Conservation (phyloP, 306 rosid genomes). For the Gastrolobium bilobum region DNA sequence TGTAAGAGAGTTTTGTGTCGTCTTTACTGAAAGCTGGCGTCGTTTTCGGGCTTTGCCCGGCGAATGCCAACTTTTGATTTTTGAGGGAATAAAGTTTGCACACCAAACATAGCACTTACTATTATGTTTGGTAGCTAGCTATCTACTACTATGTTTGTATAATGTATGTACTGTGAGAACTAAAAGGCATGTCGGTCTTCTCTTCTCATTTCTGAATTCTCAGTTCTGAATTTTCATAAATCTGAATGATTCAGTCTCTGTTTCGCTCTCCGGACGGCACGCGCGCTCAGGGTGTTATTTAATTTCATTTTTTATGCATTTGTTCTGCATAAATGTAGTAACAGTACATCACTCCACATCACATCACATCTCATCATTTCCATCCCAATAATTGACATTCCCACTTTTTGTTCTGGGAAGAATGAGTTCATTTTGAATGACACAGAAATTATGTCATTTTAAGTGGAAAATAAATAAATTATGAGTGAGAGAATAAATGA, state of each 20-base stretch:
- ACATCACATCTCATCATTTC: slow-evolving; percentile 34
- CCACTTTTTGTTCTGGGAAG: slow-evolving; percentile 39
- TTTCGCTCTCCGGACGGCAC: slow-evolving; percentile 81
- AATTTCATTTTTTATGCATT: neutral
- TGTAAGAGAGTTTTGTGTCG: slow-evolving; percentile 25
- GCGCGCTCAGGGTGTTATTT: slow-evolving; percentile 66
- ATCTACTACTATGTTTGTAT: slow-evolving; percentile 42
- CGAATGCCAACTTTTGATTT: slow-evolving; percentile 1
- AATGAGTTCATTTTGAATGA: too few relatives aligned
- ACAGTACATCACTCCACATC: slow-evolving; percentile 18
- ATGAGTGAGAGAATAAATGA: too few relatives aligned
- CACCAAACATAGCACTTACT: slow-evolving; percentile 27
- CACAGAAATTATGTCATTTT: too few relatives aligned
- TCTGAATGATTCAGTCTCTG: slow-evolving; percentile 25
- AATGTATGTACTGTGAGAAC: neutral
- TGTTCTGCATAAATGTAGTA: neutral
- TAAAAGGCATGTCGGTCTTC: slow-evolving; percentile 45
- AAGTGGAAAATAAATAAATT: too few relatives aligned
- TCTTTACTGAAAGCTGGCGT: slow-evolving; percentile 47
- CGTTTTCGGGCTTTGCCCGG: slow-evolving; percentile 64
- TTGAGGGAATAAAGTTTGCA: slow-evolving; percentile 36
- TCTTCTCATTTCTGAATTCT: slow-evolving; percentile 33
- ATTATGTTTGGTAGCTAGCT: neutral
- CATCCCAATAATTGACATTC: slow-evolving; percentile 52
- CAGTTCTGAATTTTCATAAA: slow-evolving; percentile 2